phyloP scores from a whole-genome alignment of 176 grass and related monocot genomes.

The Puya raimondii region DNA sequence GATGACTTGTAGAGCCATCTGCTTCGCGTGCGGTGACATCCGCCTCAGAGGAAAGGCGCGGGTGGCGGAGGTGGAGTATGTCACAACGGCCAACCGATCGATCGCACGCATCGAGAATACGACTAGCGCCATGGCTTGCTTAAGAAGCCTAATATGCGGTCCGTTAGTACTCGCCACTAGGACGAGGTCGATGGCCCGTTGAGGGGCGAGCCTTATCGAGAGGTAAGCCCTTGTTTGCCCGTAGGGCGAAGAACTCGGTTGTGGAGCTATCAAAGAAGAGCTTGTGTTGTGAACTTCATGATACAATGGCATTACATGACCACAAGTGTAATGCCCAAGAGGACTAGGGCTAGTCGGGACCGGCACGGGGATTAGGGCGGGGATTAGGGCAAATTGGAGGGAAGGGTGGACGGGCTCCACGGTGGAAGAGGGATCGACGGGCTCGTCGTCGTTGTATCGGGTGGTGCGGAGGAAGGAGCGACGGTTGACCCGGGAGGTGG shows the following conservation, averaged over 20 bases:
- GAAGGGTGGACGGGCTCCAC: constrained; percentile 35
- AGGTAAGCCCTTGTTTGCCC: constrained; percentile 52
- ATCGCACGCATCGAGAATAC: constrained; percentile 74
- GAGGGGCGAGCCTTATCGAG: constrained; percentile 60
- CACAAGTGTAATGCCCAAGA: constrained; percentile 29
- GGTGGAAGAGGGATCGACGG: constrained; percentile 43
- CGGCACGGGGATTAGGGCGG: constrained; percentile 30
- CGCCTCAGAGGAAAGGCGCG: constrained; percentile 75
- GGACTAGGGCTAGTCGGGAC: background rate
- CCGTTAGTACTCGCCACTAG: constrained; percentile 81
- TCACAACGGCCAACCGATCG: constrained; percentile 83
- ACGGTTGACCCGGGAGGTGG: constrained; percentile 80
- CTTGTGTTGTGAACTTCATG: constrained; percentile 42
- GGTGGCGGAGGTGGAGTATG: constrained; percentile 66
- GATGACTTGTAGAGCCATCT: constrained; percentile 70
- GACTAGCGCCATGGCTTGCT: constrained; percentile 77
- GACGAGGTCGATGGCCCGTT: constrained; percentile 69
- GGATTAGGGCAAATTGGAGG: constrained; percentile 56
- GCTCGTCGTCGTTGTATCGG: constrained; percentile 87
- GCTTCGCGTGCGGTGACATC: constrained; percentile 81
- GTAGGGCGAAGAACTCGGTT: constrained; percentile 29
- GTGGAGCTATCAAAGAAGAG: constrained; percentile 21
- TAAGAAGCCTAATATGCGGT: constrained; percentile 79
- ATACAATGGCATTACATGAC: constrained; percentile 33
- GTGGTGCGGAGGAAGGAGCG: constrained; percentile 55